Evolutionary conservation across 495 filamentous ascomycete species (phyloP).

Genomic region (Aspergillus asperescens): DNA sequence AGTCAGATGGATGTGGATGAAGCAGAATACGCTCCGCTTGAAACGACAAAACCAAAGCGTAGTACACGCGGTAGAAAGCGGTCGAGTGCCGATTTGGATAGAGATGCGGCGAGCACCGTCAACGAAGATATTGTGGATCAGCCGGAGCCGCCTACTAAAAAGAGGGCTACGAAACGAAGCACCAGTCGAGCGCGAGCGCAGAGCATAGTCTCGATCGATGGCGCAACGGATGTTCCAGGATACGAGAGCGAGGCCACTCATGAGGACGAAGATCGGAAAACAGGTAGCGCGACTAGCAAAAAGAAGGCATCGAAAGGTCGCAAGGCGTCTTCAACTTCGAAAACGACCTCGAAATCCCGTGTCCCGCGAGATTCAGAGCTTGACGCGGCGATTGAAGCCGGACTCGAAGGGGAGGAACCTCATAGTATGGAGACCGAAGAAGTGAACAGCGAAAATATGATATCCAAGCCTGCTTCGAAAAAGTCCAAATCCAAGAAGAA

Average conservation of each 20-base stretch:
- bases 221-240: slow-evolving; percentile 20
- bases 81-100: slow-evolving; percentile 54
- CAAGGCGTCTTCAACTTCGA: slow-evolving; percentile 48
- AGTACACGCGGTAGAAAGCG: slow-evolving; percentile 58
- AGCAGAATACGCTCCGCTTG: slow-evolving; percentile 24
- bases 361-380: slow-evolving; percentile 59
- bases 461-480: slow-evolving; percentile 31
- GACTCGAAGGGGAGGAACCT: slow-evolving; percentile 41
- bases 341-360: slow-evolving; percentile 31
- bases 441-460: slow-evolving; percentile 27
- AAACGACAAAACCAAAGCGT: slow-evolving; percentile 40
- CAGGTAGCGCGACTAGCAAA: slow-evolving; percentile 34
- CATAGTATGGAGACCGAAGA: background rate
- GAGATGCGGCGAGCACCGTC: slow-evolving; percentile 33
- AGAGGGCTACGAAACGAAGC: slow-evolving; percentile 54
- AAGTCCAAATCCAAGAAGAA: slow-evolving; percentile 38
- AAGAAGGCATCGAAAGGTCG: slow-evolving; percentile 42
- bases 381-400: slow-evolving; percentile 62
- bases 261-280: slow-evolving; percentile 29
- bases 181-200: slow-evolving; percentile 32
- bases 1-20: slow-evolving; percentile 30
- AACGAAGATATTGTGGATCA: slow-evolving; percentile 17
- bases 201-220: slow-evolving; percentile 16
- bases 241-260: slow-evolving; percentile 21
- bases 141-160: slow-evolving; percentile 54